Evolutionary conservation across 495 filamentous ascomycete genomes (phyloP), one percentile per base, ranked within the genome.

Genomic region (Friedmanniomyces simplex): DNA sequence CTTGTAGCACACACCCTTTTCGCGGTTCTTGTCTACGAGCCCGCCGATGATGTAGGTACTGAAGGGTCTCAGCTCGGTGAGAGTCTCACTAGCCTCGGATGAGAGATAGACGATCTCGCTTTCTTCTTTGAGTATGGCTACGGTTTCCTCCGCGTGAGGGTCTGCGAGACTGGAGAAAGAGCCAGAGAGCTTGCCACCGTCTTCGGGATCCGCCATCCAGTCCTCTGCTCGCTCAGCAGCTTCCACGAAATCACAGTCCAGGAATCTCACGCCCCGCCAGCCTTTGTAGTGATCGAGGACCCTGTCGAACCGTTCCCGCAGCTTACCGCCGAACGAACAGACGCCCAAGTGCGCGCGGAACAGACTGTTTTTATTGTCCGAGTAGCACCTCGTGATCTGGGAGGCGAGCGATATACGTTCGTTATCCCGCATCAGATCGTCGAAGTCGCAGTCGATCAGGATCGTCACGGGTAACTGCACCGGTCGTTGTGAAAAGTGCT

Each of bases 11-110:
- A 95, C 73, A 0, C 87, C 91, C 71, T 99, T 99, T 69, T 99
- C 81, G 22, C 93, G 77, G 65, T 99, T 99, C 71, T 86, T 87
- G 68, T 99, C 93, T 24, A 99, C 94, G 25, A 99, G 73, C 0
- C 91, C 93, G 20, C 93, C 93, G 55, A 99, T 86, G 36, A 99
- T 86, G 66, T 99, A 99, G 45, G 80, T 89, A 37, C 83, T 88
- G 72, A 89, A 85, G 0, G 89, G 84, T 69, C 87, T 87, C 24
- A 97, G 77, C 47, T 84, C 75, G 0, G 83, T 80, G 28, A 99
- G 71, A 0, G 86, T 95, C 51, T 95, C 76, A 0, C 85, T 80
- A 43, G 87, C 91, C 66, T 97, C 93, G 43, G 87, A 85, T 22
- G 87, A 85, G 10, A 99, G 80, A 63, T 99, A 99, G 22, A 99